These are phyloP conservation scores for Diutina neorugosa DNA, from an alignment of 1,139 yeast genomes.

Conservation along the genomic window DNA sequence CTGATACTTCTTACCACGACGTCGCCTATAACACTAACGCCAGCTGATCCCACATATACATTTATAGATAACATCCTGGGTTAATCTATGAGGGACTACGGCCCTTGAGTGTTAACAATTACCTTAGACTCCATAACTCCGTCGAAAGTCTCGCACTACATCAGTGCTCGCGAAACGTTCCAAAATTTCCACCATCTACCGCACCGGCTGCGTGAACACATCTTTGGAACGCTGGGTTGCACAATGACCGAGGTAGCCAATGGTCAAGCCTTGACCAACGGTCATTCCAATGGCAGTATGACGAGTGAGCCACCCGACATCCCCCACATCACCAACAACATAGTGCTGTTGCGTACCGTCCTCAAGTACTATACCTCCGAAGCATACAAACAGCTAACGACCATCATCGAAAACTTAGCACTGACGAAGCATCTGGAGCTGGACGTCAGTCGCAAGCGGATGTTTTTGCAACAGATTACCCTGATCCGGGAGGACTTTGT, in stretches of 20 bases:
- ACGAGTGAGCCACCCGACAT: conserved; percentile 27
- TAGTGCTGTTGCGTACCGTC: conserved; percentile 48
- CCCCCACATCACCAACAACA: conserved; percentile 69
- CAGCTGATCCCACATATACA: no score
- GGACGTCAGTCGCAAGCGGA: conserved; percentile 54
- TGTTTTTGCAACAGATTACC: conserved; percentile 56
- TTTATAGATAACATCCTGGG: no score
- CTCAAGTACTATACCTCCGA: conserved; percentile 50
- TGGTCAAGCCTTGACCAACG: conserved; percentile 1
- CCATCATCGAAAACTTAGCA: conserved; percentile 44
- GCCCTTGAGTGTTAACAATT: no score
- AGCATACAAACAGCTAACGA: conserved; percentile 52
- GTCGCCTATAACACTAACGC: no score
- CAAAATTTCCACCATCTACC: background rate
- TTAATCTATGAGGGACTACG: no score
- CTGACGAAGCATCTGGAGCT: conserved; percentile 25
- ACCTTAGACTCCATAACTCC: background rate
- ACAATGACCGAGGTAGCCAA: conserved; percentile 3
- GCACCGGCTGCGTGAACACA: background rate
- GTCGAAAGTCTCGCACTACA: background rate
- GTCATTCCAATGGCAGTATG: background rate
- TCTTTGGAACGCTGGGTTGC: background rate
- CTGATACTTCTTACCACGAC: no score
- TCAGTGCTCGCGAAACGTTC: background rate
- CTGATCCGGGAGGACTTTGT: conserved; percentile 69